Percentiles rank a stretch among this genome's conserved stretches.
Conservation (phyloP, 2,329 filamentous ascomycete genomes). For the Sphaerostilbella broomeana region DNA sequence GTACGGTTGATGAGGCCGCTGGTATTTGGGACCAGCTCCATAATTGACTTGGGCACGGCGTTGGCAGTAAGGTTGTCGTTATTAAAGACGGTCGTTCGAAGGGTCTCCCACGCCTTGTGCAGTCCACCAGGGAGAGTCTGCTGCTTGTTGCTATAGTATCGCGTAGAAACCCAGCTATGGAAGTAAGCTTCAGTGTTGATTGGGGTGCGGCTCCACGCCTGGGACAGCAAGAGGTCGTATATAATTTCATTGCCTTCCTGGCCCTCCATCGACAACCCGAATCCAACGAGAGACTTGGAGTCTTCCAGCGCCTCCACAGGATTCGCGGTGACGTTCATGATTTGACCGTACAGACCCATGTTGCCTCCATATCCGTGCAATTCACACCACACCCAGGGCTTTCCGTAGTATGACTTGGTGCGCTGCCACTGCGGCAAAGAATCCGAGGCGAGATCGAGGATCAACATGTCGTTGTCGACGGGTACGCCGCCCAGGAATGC, state of each 20-base stretch:
- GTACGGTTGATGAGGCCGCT: conserved; percentile 33
- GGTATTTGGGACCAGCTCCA: conserved; percentile 38
- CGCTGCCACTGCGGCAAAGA: conserved; percentile 43
- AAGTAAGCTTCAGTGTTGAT: conserved; percentile 42
- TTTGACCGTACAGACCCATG: conserved; percentile 43
- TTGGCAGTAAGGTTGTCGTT: conserved; percentile 38
- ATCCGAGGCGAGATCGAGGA: conserved; percentile 46
- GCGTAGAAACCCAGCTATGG: conserved; percentile 35
- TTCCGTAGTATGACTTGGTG: conserved; percentile 43
- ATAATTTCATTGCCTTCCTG: conserved; percentile 49
- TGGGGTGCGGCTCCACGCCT: conserved; percentile 39
- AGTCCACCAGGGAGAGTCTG: conserved; percentile 20
- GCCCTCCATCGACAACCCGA: conserved; percentile 42
- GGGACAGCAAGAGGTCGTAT: conserved; percentile 44
- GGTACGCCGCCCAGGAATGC: conserved; percentile 43
- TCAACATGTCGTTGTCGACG: conserved; percentile 38
- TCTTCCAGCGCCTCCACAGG: conserved; percentile 37
- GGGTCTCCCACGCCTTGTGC: conserved; percentile 39
- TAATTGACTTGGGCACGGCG: conserved; percentile 38
- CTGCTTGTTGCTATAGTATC: conserved; percentile 32
- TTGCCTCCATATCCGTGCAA: conserved; percentile 45
- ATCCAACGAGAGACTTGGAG: conserved; percentile 38
- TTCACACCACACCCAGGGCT: conserved; percentile 49
- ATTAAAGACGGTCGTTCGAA: conserved; percentile 41
- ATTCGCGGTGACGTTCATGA: conserved; percentile 41